Conservation (phyloP, 2,329 filamentous ascomycete species). For the Boeremia lycopersici region DNA sequence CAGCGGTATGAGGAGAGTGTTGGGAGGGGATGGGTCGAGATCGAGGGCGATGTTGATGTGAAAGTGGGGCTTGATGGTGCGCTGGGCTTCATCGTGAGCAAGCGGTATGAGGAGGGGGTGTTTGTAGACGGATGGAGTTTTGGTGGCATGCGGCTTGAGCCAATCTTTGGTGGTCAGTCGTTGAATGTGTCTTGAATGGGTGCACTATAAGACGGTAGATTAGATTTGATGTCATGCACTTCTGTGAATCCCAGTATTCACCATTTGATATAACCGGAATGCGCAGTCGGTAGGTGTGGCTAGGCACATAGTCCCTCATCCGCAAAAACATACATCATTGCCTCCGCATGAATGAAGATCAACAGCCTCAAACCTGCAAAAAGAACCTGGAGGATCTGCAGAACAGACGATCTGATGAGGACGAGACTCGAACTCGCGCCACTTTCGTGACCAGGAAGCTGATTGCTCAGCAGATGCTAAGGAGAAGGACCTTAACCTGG, state of each 20-base stretch:
- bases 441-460: constrained; percentile 6
- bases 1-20: constrained; percentile 35
- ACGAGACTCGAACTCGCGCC: constrained; percentile 8
- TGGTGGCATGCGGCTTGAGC: constrained; percentile 47
- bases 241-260: too few species aligned
- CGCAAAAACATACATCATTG: too few species aligned
- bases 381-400: background rate
- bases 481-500: constrained; percentile 2
- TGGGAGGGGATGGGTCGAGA: constrained; percentile 46
- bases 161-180: constrained; percentile 30
- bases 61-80: constrained; percentile 46
- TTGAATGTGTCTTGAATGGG: too few species aligned
- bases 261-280: too few species aligned
- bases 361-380: background rate
- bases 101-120: constrained; percentile 40
- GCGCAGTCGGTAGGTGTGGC: too few species aligned
- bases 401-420: constrained; percentile 1
- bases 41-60: constrained; percentile 46
- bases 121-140: constrained; percentile 47
- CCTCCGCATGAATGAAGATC: too few species aligned
- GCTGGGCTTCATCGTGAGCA: constrained; percentile 46
- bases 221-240: too few species aligned
- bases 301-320: too few species aligned
- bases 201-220: too few species aligned
- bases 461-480: constrained; percentile 1